Conservation (phyloP, 176 grass and related monocot species). For the Lolium multiflorum region DNA sequence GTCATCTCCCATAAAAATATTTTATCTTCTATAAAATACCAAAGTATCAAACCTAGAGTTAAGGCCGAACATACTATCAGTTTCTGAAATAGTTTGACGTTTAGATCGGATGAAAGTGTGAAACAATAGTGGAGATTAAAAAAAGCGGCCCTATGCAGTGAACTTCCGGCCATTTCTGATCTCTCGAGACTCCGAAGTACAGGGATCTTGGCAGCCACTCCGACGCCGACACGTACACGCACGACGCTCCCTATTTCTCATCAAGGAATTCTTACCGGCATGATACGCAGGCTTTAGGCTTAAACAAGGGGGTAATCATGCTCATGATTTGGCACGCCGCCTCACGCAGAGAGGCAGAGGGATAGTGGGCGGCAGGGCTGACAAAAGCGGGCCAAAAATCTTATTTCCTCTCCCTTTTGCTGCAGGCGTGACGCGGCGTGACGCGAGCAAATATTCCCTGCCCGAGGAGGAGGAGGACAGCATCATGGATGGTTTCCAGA, state of each 20-base stretch:
- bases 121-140: too few relatives aligned
- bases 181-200: too few relatives aligned
- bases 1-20: too few relatives aligned
- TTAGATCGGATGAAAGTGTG: too few relatives aligned
- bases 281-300: neutral
- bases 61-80: too few relatives aligned
- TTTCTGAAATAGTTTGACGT: too few relatives aligned
- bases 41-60: too few relatives aligned
- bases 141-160: too few relatives aligned
- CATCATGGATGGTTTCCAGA: conserved; percentile 57
- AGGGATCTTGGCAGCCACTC: neutral
- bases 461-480: conserved; percentile 22
- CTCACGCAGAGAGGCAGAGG: neutral
- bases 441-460: conserved; percentile 53
- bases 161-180: too few relatives aligned
- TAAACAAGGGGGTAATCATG: neutral
- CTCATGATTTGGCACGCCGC: conserved; percentile 28
- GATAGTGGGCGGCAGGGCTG: conserved; percentile 40
- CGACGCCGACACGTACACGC: neutral
- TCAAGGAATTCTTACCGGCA: neutral
- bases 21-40: too few relatives aligned
- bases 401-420: neutral
- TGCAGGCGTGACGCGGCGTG: conserved; percentile 46
- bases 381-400: conserved; percentile 48
- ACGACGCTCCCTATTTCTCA: too few relatives aligned